phyloP scores from a whole-genome alignment of 2,329 filamentous ascomycete genomes.

The Orbilia quercus region DNA sequence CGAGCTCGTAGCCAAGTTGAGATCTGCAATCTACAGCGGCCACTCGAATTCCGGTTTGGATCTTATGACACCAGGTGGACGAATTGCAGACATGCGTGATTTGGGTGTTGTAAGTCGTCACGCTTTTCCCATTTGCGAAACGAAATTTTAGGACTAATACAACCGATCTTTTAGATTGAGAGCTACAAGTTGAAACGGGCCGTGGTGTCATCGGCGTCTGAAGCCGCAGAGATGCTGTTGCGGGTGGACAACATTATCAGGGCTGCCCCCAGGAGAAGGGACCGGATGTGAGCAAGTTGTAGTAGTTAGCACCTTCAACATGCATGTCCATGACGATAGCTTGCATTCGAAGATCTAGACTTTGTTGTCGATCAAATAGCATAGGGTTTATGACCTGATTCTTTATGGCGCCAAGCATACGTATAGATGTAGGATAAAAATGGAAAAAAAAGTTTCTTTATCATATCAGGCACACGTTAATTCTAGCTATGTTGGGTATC shows the following conservation, averaged over 20 bases:
- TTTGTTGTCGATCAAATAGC: conserved; percentile 37
- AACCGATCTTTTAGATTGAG: conserved; percentile 71
- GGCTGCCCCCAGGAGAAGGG: conserved; percentile 81
- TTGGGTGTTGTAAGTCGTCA: conserved; percentile 73
- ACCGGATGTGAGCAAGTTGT: conserved; percentile 45
- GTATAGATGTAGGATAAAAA: conserved; percentile 49
- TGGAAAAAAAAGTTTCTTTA: conserved; percentile 26
- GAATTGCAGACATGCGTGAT: conserved; percentile 94
- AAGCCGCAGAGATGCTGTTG: conserved; percentile 94
- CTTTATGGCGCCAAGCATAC: conserved; percentile 35
- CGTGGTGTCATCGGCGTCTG: conserved; percentile 95
- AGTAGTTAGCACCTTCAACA: conserved; percentile 13
- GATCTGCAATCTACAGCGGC: conserved; percentile 94
- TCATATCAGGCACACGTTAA: conserved; percentile 29
- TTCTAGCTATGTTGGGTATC: no score
- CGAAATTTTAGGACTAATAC: background rate
- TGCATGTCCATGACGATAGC: background rate
- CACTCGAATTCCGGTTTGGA: conserved; percentile 93
- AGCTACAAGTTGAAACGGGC: conserved; percentile 98
- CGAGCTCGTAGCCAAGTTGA: conserved; percentile 88
- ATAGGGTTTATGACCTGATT: conserved; percentile 42
- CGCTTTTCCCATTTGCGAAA: background rate
- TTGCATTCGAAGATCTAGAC: conserved; percentile 5
- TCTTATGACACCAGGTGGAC: conserved; percentile 86
- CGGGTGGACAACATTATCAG: conserved; percentile 98